Conservation (phyloP, 2,329 filamentous ascomycete genomes). For the Canariomyces notabilis region DNA sequence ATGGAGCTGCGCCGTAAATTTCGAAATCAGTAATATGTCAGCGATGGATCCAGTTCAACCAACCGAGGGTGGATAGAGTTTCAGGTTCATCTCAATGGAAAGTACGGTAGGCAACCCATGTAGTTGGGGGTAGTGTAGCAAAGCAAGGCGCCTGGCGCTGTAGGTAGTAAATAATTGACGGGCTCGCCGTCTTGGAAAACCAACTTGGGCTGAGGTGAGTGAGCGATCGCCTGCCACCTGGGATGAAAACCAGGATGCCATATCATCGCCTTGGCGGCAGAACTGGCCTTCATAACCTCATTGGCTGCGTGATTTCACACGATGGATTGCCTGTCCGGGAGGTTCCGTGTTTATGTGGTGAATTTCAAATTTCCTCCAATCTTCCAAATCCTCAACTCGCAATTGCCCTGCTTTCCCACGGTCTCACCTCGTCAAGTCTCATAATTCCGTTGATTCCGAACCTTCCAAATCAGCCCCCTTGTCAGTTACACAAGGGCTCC, state of each 20-base stretch:
- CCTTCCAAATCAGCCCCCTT: slow-evolving; percentile 10
- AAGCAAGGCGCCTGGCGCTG: no score
- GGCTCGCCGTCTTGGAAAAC: not conserved
- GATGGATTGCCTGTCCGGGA: not conserved
- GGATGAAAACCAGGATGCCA: not conserved
- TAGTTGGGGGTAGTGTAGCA: not conserved
- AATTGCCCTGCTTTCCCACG: no score
- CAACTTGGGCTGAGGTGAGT: not conserved
- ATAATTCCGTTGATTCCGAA: slow-evolving; percentile 12
- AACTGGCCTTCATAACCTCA: not conserved
- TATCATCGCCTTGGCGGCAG: not conserved
- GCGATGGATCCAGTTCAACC: not conserved
- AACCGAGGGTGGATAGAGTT: not conserved
- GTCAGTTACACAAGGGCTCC: no score
- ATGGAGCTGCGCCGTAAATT: no score
- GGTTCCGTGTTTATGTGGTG: not conserved
- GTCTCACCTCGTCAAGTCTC: no score
- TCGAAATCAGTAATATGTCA: no score
- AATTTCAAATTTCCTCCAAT: not conserved
- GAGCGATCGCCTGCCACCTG: not conserved
- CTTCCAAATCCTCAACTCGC: slow-evolving; percentile 7
- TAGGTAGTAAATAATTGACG: no score
- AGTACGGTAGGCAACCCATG: not conserved
- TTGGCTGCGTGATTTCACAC: not conserved
- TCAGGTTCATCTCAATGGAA: not conserved